Evolutionary conservation across 164 flowering plant species (phyloP), one percentile per base, ranked within the genome.

Genomic region (Kingdonia uniflora): DNA sequence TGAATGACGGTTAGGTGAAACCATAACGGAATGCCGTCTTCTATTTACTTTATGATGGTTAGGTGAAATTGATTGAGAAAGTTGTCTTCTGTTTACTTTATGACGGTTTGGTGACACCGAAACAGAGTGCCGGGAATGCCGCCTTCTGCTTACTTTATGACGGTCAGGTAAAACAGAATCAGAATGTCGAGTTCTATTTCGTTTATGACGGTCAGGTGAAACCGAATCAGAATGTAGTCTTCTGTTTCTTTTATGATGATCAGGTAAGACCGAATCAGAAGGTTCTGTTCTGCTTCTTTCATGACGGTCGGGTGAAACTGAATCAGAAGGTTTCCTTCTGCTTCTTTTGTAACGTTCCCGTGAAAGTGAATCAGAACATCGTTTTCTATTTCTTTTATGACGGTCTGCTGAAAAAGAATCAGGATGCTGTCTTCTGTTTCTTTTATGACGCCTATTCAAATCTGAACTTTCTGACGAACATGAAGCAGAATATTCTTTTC

Each of bases 401-500:
- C 37, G 63, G 17, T n/a, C n/a, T n/a, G n/a, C n/a, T n/a, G n/a
- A n/a, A n/a, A n/a, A n/a, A n/a, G n/a, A n/a, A n/a, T n/a, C n/a
- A n/a, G n/a, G n/a, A n/a, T n/a, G n/a, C n/a, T n/a, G n/a, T n/a
- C n/a, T n/a, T n/a, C n/a, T n/a, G n/a, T n/a, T n/a, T n/a, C n/a
- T n/a, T n/a, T n/a, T n/a, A n/a, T n/a, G n/a, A n/a, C n/a, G n/a
- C n/a, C 59, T n/a, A 37, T 52, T 60, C 22, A 60, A 55, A n/a
- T 62, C 69, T 24, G 67, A 69, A 25, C 48, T 33, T 15, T 61
- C 69, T 48, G 69, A 62, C n/a, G n/a, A n/a, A n/a, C n/a, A n/a
- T 14, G 68, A 50, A 57, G 54, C 65, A 22, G 74, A 68, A 56
- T 51, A 29, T 24, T 56, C 64, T 29, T 29, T 29, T 29, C 8